Evolutionary conservation across 768 basidiomycete species (phyloP).

Genomic region (Mycena rosella): DNA sequence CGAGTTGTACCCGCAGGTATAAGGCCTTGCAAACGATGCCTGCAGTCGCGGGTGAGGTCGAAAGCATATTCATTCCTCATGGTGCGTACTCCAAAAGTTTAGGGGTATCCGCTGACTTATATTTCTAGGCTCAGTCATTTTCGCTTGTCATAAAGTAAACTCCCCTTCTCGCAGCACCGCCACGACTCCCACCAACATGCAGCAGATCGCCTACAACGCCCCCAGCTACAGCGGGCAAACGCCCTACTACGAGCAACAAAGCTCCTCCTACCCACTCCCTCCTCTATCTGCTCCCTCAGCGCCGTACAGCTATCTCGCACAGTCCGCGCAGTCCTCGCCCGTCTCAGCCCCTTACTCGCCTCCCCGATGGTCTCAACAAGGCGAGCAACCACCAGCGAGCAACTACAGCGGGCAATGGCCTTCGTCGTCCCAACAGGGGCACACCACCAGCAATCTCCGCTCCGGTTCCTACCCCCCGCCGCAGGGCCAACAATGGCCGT

Average conservation of each 20-base stretch:
- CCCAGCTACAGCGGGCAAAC: constrained; percentile 51
- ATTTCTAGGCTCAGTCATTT: constrained; percentile 72
- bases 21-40: constrained; percentile 77
- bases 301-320: constrained; percentile 50
- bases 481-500: constrained; percentile 57
- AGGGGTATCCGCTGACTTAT: constrained; percentile 47
- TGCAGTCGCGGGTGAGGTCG: constrained; percentile 73
- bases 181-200: constrained; percentile 57
- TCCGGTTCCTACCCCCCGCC: constrained; percentile 46
- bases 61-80: constrained; percentile 93
- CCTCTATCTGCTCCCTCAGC: constrained; percentile 52
- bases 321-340: constrained; percentile 44
- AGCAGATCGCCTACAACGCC: constrained; percentile 59
- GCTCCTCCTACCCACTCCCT: constrained; percentile 54
- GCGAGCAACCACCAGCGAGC: constrained; percentile 38
- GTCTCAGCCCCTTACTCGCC: constrained; percentile 53
- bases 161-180: constrained; percentile 56
- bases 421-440: constrained; percentile 41
- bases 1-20: constrained; percentile 88
- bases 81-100: constrained; percentile 60
- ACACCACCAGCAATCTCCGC: constrained; percentile 45
- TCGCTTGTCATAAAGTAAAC: constrained; percentile 79
- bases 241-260: constrained; percentile 56
- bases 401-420: constrained; percentile 48
- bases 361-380: constrained; percentile 56